Conservation (phyloP, 164 flowering plant species). For the Vitis cinerea region DNA sequence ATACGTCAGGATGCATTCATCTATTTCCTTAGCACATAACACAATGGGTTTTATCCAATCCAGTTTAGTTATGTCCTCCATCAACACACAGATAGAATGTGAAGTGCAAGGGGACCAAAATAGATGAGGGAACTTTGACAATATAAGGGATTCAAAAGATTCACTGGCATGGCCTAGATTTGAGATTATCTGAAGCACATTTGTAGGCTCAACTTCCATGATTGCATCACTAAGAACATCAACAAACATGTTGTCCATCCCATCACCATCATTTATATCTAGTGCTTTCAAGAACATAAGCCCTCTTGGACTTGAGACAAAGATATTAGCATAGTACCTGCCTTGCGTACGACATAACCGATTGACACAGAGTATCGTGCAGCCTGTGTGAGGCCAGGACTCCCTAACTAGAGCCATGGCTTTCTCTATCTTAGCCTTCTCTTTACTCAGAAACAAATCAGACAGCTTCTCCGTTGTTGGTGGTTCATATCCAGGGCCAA, state of each 20-base stretch:
- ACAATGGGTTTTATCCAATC: conserved; percentile 31
- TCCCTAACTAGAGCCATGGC: conserved; percentile 28
- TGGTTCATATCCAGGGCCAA: conserved; percentile 39
- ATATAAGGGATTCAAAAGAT: conserved; percentile 24
- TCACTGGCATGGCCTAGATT: conserved; percentile 22
- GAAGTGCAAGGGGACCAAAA: conserved; percentile 42
- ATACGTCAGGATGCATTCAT: conserved; percentile 18
- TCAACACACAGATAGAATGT: conserved; percentile 27
- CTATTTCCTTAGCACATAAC: conserved; percentile 30
- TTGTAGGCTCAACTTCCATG: conserved; percentile 29
- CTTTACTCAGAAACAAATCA: conserved; percentile 27
- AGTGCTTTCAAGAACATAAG: conserved; percentile 29
- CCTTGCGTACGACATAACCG: conserved; percentile 15
- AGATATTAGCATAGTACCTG: conserved; percentile 20
- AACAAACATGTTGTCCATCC: conserved; percentile 18
- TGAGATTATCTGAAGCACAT: conserved; percentile 37
- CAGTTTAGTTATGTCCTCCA: conserved; percentile 37
- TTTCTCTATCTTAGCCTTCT: conserved; percentile 40
- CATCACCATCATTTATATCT: conserved; percentile 21
- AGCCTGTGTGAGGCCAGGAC: conserved; percentile 41
- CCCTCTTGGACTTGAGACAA: conserved; percentile 37
- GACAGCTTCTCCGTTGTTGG: conserved; percentile 30
- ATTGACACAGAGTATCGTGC: conserved; percentile 34
- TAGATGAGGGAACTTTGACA: conserved; percentile 31
- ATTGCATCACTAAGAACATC: conserved; percentile 23